These are phyloP conservation scores for Oryza brachyantha DNA, from an alignment of 176 grass and related monocot species.

Conservation along the genomic window DNA sequence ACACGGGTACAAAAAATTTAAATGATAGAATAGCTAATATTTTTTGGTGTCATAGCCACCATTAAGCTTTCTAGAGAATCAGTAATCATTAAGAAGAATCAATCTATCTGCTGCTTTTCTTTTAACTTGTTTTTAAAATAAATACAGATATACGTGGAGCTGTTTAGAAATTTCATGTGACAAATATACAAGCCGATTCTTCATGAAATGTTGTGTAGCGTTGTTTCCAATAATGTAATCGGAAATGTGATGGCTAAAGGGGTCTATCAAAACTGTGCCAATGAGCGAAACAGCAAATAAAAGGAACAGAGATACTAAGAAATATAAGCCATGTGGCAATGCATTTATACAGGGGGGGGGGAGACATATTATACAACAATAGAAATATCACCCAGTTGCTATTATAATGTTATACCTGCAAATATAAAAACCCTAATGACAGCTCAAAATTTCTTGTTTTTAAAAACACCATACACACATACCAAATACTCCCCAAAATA, in stretches of 20 bases:
- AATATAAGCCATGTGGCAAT: neutral
- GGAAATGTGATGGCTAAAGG: neutral
- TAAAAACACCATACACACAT: neutral
- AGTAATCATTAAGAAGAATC: neutral
- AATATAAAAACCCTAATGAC: neutral
- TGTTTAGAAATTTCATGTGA: neutral
- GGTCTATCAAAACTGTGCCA: neutral
- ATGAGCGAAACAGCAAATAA: neutral
- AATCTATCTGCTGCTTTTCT: neutral
- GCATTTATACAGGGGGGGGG: neutral
- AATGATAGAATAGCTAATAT: slow-evolving; percentile 9
- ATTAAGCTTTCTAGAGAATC: neutral
- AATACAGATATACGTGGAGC: neutral
- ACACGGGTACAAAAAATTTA: neutral
- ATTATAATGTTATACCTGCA: neutral
- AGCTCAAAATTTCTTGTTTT: neutral
- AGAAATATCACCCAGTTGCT: neutral
- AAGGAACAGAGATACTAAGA: neutral
- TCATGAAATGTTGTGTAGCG: neutral
- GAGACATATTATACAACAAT: neutral
- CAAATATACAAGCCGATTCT: neutral
- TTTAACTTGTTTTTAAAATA: neutral
- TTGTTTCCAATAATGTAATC: neutral
- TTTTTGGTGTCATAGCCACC: neutral
- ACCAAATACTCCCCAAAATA: too few species aligned